Base-by-base conservation (phyloP, 2,329 filamentous ascomycete genomes). In the Aspergillus pseudoterreus region DNA sequence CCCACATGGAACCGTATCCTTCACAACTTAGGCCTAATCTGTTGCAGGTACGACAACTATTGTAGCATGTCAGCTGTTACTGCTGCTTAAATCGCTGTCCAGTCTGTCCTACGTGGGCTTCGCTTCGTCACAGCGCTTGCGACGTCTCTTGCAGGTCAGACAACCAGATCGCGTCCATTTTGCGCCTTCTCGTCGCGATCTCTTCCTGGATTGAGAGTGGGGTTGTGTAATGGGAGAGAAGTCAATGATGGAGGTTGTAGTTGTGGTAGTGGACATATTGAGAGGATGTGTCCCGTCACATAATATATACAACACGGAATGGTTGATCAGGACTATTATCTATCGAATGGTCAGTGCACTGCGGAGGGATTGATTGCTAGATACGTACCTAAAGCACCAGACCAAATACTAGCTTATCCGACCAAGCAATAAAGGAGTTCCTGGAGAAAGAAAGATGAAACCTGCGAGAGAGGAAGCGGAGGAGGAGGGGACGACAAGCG, bases 151-250 rank as follows among this genome's bases (percentile, higher is more conserved):
- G 55, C 69, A 72, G 3, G 69, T 72, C n/a, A 71, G 49, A 43
- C 69, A 72, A n/a, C 68, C 69, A 2, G 68, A 70, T 11, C 69
- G 67, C 55, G 67, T 69, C 69, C 69, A 72, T 51, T 60, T 61
- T 6, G 59, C 62, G 15, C 66, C 63, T n/a, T 61, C 61, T 49
- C 56, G 57, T 47, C 62, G 62, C 49, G 51, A 51, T 44, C 62
- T 62, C 43, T 62, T 65, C 17, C 51, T 56, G 47, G 38, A 9
- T 48, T 32, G 33, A 8, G 22, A 38, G 43, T 51, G 5, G 27
- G 15, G 4, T 36, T 41, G 38, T 12, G 36, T 9, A 33, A 21
- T 27, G 15, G 47, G 39, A n/a, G 43, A n/a, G 21, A 44, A 33
- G n/a, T 49, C 21, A 36, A 35, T 36, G 5, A 22, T 36, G 15